These are phyloP conservation scores for Geotrichum australiense DNA, from an alignment of 1,139 yeast species.

Conservation along the genomic window DNA sequence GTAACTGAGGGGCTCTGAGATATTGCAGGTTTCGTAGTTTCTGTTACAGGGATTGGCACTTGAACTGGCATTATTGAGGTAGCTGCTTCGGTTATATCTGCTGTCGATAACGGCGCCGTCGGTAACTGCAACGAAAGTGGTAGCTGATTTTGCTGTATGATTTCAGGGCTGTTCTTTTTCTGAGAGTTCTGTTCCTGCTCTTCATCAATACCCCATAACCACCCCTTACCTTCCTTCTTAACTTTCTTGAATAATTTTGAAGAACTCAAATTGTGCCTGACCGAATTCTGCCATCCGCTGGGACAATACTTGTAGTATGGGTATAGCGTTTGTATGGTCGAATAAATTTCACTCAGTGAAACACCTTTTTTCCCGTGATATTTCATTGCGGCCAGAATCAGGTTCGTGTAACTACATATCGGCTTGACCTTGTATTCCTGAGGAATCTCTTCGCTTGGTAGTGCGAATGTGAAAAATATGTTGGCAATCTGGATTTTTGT, in stretches of 20 bases:
- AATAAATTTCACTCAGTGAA: constrained; percentile 78
- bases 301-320: constrained; percentile 92
- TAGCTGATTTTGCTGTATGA: constrained; percentile 7
- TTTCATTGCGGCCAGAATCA: constrained; percentile 72
- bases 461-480: constrained; percentile 75
- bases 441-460: constrained; percentile 79
- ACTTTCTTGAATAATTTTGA: constrained; percentile 78
- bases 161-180: not conserved
- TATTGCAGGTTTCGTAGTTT: not conserved
- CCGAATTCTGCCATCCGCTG: constrained; percentile 96
- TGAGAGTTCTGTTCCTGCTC: constrained; percentile 38
- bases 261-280: constrained; percentile 77
- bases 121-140: constrained; percentile 2
- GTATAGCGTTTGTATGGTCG: constrained; percentile 75
- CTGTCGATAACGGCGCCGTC: not conserved
- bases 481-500: constrained; percentile 91
- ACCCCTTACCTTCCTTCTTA: constrained; percentile 76
- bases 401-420: constrained; percentile 64
- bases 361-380: constrained; percentile 63
- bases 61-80: constrained; percentile 2
- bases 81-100: not conserved
- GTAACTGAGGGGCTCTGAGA: not conserved
- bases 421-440: constrained; percentile 82
- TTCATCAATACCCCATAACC: constrained; percentile 91
- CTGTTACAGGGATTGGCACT: not conserved